Evolutionary conservation across 179 eudicot genomes (phyloP).

Genomic region (Gypsophila paniculata): DNA sequence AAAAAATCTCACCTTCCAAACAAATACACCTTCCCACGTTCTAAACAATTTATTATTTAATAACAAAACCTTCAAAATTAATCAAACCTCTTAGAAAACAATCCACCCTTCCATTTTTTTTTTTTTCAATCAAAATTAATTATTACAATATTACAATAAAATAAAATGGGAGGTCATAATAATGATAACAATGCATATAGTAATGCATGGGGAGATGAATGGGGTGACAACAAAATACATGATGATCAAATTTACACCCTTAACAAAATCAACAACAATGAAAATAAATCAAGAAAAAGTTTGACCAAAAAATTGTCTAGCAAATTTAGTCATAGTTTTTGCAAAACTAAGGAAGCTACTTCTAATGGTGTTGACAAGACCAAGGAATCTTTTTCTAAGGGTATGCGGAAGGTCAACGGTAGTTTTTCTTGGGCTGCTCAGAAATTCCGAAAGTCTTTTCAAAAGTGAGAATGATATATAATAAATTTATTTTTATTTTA

Average conservation of each 20-base stretch:
- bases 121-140: not conserved
- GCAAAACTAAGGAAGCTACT: conserved; percentile 36
- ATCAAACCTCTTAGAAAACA: not conserved
- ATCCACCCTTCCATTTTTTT: not conserved
- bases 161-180: conserved; percentile 19
- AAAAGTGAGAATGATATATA: conserved; percentile 12
- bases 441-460: conserved; percentile 27
- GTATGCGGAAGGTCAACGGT: conserved; percentile 40
- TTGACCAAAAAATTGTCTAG: conserved; percentile 33
- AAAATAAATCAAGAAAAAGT: conserved; percentile 18
- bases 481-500: not conserved
- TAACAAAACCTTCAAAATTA: not conserved
- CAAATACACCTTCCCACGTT: not conserved
- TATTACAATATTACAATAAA: not conserved
- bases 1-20: not conserved
- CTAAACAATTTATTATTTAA: not conserved
- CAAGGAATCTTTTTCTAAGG: conserved; percentile 30
- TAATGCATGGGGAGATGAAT: conserved; percentile 36
- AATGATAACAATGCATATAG: not conserved
- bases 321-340: conserved; percentile 31
- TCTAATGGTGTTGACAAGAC: conserved; percentile 33
- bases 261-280: conserved; percentile 16
- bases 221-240: conserved; percentile 22
- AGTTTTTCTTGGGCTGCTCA: conserved; percentile 39
- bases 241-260: conserved; percentile 29